phyloP scores from a whole-genome alignment of 2,329 filamentous ascomycete genomes.

The Sporothrix humicola region DNA sequence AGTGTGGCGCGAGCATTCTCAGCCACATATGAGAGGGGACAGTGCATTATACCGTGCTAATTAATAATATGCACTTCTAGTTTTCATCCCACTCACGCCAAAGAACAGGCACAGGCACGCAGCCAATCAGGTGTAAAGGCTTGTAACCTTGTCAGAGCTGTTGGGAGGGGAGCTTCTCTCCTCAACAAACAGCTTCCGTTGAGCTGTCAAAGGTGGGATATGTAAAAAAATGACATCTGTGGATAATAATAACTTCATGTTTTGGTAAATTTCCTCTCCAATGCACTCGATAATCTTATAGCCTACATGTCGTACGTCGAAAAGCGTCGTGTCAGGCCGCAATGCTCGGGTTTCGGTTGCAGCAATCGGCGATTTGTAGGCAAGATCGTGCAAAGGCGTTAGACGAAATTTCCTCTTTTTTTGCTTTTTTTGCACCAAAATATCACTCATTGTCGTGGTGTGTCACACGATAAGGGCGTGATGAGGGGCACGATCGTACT shows the following conservation, averaged over 20 bases:
- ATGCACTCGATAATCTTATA: no score
- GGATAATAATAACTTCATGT: no score
- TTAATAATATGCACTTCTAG: background rate
- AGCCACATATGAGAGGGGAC: background rate
- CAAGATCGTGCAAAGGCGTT: background rate
- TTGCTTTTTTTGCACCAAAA: background rate
- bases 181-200: background rate
- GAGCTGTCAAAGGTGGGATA: background rate
- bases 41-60: background rate
- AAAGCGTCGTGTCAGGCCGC: no score
- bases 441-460: background rate
- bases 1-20: slow-evolving; percentile 26
- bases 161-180: background rate
- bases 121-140: slow-evolving; percentile 23
- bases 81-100: no score
- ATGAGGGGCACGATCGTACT: no score
- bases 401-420: background rate
- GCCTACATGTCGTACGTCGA: no score
- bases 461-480: background rate
- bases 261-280: no score
- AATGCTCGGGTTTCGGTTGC: no score
- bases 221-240: background rate
- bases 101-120: background rate
- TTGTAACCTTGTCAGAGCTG: background rate
- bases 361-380: background rate